These are phyloP conservation scores for Cunninghamia lanceolata DNA, from an alignment of 75 land plant genomes.

Conservation along the genomic window DNA sequence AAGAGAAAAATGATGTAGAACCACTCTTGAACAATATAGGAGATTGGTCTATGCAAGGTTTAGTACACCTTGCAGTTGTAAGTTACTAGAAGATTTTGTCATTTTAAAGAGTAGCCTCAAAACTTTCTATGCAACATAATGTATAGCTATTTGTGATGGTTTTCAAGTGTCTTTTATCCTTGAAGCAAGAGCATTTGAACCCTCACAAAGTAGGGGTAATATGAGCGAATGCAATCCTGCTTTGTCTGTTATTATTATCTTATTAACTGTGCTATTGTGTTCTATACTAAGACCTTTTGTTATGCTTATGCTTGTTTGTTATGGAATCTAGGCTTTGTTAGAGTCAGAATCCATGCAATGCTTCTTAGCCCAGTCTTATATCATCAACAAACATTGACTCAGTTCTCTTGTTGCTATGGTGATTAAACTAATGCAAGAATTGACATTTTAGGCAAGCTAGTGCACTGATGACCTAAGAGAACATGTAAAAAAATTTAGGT, in stretches of 20 bases:
- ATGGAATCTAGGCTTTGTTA: background rate
- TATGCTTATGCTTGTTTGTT: background rate
- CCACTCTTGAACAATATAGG: background rate
- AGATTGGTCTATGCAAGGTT: background rate
- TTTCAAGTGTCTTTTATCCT: background rate
- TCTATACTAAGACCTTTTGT: background rate
- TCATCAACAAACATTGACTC: background rate
- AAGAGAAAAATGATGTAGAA: background rate
- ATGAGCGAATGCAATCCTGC: background rate
- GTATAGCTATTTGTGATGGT: background rate
- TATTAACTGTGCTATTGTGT: background rate
- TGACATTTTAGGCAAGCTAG: background rate
- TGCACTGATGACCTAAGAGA: background rate
- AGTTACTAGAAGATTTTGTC: background rate
- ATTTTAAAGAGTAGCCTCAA: background rate
- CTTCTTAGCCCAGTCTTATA: background rate
- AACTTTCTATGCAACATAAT: constrained; percentile 2
- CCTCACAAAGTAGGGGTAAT: background rate
- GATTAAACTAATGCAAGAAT: background rate
- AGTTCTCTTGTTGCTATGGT: background rate
- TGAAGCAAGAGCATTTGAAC: background rate
- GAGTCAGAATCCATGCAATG: background rate
- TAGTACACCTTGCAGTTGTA: background rate
- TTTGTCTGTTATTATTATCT: background rate
- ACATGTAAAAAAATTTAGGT: background rate